Evolutionary conservation across 305 asterid genomes (phyloP).

Genomic region (Withania somnifera): DNA sequence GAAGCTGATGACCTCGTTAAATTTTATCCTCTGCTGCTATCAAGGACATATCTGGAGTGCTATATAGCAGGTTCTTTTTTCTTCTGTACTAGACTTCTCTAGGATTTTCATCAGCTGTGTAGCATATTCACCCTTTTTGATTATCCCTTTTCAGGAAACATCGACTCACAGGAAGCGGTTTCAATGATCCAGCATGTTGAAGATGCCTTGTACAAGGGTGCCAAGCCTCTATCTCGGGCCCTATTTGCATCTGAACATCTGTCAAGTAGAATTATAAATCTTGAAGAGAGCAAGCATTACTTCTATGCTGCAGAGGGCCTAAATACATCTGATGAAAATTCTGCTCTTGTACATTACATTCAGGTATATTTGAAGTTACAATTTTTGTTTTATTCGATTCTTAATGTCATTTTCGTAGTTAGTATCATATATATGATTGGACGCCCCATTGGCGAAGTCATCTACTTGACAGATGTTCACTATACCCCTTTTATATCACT

Average conservation of each 20-base stretch:
- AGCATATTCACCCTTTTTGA: neutral
- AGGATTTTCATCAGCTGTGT: neutral
- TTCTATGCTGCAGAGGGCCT: constrained; percentile 58
- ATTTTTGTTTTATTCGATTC: neutral
- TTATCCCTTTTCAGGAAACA: constrained; percentile 49
- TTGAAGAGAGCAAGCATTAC: constrained; percentile 52
- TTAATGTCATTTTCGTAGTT: neutral
- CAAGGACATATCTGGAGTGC: constrained; percentile 77
- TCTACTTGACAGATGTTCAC: too few relatives aligned
- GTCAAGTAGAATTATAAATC: constrained; percentile 66
- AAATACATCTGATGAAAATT: constrained; percentile 88
- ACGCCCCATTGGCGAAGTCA: neutral
- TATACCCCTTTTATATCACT: neutral
- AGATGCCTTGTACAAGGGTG: constrained; percentile 59
- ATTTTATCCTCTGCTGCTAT: constrained; percentile 67
- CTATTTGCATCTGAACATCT: constrained; percentile 71
- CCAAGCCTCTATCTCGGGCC: constrained; percentile 52
- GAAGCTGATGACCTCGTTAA: constrained; percentile 49
- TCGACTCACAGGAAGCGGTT: constrained; percentile 68
- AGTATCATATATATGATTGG: neutral
- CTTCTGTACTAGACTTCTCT: neutral
- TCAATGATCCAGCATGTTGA: constrained; percentile 60
- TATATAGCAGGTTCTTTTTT: constrained; percentile 55
- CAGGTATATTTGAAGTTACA: constrained; percentile 40
- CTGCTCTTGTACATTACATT: constrained; percentile 85